These are phyloP conservation scores for Monosporascus sp. DNA, from an alignment of 2,329 filamentous ascomycete species.

Conservation along the genomic window DNA sequence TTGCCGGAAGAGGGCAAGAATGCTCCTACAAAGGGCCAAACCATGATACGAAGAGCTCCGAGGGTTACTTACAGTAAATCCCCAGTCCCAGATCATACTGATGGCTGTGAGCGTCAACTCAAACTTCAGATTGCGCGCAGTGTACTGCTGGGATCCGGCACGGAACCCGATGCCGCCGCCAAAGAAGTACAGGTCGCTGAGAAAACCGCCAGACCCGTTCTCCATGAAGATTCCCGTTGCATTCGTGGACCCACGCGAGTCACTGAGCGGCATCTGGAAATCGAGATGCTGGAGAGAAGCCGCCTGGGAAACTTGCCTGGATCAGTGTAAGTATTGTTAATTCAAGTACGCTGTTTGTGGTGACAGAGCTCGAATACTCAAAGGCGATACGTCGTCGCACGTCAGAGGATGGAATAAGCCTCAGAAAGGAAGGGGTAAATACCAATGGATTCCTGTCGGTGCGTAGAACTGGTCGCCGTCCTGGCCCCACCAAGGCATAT, in stretches of 20 bases:
- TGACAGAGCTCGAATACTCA: constrained; percentile 50
- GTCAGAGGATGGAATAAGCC: too few species aligned
- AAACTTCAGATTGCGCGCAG: constrained; percentile 51
- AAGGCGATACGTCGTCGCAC: constrained; percentile 1
- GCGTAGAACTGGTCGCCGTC: constrained; percentile 34
- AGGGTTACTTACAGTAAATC: constrained; percentile 27
- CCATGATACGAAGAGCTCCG: too few species aligned
- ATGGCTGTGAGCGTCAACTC: constrained; percentile 47
- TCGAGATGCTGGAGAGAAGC: constrained; percentile 37
- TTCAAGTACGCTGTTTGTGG: constrained; percentile 15
- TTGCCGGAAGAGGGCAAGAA: too few species aligned
- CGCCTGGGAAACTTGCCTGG: too few species aligned
- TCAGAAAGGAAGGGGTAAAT: constrained; percentile 40
- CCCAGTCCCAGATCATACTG: constrained; percentile 54
- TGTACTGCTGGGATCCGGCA: constrained; percentile 57
- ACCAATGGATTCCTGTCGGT: constrained; percentile 53
- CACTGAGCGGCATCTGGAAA: constrained; percentile 35
- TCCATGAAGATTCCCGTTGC: constrained; percentile 34
- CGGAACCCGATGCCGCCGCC: constrained; percentile 53
- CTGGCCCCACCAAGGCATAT: constrained; percentile 38
- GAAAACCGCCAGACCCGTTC: constrained; percentile 53
- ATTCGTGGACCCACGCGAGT: constrained; percentile 34
- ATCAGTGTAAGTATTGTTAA: constrained; percentile 16
- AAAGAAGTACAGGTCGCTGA: constrained; percentile 54
- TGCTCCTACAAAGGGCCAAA: too few species aligned